Conservation (phyloP, 164 flowering plant species). For the Amborella trichopoda region DNA sequence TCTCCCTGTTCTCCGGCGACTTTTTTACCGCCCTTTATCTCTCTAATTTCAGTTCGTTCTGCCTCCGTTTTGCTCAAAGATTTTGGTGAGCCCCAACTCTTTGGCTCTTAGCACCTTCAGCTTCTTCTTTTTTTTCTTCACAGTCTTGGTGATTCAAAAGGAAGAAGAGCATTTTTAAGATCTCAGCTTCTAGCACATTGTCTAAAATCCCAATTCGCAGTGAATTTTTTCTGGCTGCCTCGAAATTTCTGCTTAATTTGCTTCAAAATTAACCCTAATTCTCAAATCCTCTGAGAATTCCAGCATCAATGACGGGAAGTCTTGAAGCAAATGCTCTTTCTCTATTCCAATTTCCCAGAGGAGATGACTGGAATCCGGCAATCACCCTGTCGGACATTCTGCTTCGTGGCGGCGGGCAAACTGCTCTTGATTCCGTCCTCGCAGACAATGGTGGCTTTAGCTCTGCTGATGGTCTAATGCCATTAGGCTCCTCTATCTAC, state of each 20-base stretch:
- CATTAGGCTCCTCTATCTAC: constrained; percentile 71
- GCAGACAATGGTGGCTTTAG: constrained; percentile 23
- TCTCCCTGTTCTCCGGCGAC: neutral
- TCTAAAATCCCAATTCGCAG: too few species aligned
- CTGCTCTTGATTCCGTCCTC: constrained; percentile 59
- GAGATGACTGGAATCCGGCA: neutral
- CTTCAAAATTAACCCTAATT: neutral
- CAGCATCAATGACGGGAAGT: constrained; percentile 13
- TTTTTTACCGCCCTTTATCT: neutral
- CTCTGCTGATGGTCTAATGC: constrained; percentile 16
- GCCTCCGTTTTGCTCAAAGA: neutral
- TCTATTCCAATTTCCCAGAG: too few species aligned
- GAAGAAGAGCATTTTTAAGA: neutral
- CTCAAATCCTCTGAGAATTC: neutral
- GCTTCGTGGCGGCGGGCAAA: constrained; percentile 27
- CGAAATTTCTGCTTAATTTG: neutral
- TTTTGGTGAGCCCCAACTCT: neutral
- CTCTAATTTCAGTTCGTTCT: neutral
- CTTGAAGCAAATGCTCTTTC: constrained; percentile 14
- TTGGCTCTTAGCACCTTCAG: neutral
- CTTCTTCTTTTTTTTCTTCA: neutral
- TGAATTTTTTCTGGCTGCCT: too few species aligned
- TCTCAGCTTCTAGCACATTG: neutral
- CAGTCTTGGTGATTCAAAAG: neutral
- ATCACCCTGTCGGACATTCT: constrained; percentile 45